A percentile compares a stretch with the other conserved stretches of the same genome.
phyloP scores from a whole-genome alignment of 306 rosid genomes.

The Cyclanthera cordifolia region DNA sequence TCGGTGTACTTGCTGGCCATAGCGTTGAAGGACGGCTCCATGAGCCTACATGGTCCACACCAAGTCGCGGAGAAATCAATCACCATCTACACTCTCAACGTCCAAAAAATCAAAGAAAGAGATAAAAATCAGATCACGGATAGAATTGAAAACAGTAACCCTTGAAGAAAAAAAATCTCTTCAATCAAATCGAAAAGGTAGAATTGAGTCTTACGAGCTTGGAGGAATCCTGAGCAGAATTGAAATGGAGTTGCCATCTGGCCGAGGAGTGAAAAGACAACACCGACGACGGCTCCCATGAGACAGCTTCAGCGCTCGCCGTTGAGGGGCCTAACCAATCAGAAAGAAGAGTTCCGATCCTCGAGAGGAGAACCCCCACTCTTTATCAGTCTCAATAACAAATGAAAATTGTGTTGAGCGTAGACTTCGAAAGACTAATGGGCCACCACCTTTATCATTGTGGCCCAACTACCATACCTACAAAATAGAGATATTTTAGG shows the following conservation, averaged over 20 bases:
- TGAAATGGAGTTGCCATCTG: constrained; percentile 63
- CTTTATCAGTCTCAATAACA: not conserved
- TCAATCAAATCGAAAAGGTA: not conserved
- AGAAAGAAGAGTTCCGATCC: not conserved
- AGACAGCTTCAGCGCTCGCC: not conserved
- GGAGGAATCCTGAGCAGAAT: constrained; percentile 28
- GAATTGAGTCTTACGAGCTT: constrained; percentile 32
- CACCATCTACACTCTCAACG: constrained; percentile 35
- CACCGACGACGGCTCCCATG: constrained; percentile 29
- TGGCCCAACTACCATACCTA: not conserved
- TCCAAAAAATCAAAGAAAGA: not conserved
- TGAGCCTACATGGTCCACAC: constrained; percentile 90
- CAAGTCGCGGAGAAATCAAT: constrained; percentile 86
- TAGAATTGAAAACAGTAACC: not conserved
- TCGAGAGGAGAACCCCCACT: not conserved
- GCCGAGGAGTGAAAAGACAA: constrained; percentile 48
- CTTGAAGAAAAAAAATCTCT: not conserved
- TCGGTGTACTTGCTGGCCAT: constrained; percentile 42
- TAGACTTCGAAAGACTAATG: not conserved
- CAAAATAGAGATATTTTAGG: too few relatives aligned
- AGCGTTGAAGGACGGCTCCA: constrained; percentile 52
- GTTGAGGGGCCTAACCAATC: not conserved
- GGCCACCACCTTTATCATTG: not conserved
- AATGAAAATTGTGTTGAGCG: not conserved
- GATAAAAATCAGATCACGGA: not conserved